These are phyloP conservation scores for Teratosphaeria pseudoeucalypti DNA, from an alignment of 2,329 filamentous ascomycete genomes.

Conservation along the genomic window DNA sequence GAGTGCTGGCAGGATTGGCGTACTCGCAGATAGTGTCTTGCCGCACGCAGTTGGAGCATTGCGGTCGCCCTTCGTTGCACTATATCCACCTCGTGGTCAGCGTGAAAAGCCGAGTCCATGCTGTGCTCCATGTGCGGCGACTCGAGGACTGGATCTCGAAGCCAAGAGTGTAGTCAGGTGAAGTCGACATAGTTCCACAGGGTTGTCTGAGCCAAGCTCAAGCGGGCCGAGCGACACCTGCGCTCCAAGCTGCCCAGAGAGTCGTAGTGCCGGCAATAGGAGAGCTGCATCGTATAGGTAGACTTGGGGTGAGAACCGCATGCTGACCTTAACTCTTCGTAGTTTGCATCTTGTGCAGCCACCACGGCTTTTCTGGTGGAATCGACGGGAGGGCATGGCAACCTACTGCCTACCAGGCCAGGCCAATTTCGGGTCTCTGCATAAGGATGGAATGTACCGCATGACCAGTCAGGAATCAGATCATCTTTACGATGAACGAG, in stretches of 20 bases:
- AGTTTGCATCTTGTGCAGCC: constrained; percentile 20
- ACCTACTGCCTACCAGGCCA: neutral
- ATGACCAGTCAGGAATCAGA: neutral
- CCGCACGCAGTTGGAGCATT: constrained; percentile 18
- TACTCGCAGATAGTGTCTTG: constrained; percentile 16
- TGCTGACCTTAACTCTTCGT: constrained; percentile 20
- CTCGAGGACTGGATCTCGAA: too few species aligned
- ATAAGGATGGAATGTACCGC: neutral
- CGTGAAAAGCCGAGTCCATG: neutral
- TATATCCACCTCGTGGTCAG: neutral
- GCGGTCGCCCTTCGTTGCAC: constrained; percentile 20
- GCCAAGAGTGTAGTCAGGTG: neutral
- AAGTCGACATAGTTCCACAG: neutral
- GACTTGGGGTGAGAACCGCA: neutral
- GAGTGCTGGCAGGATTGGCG: neutral
- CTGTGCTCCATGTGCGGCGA: too few species aligned
- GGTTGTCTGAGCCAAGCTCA: too few species aligned
- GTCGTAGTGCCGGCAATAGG: neutral
- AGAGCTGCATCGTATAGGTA: neutral
- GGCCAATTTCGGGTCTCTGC: neutral
- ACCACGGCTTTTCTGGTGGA: constrained; percentile 19
- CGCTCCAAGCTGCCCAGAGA: neutral
- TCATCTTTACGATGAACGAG: neutral
- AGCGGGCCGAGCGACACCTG: neutral
- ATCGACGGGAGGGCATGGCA: constrained; percentile 18